Percentiles rank a stretch among this genome's conserved stretches.
Evolutionary conservation across 495 filamentous ascomycete genomes (phyloP).

Genomic region (Penicilliopsis zonata): DNA sequence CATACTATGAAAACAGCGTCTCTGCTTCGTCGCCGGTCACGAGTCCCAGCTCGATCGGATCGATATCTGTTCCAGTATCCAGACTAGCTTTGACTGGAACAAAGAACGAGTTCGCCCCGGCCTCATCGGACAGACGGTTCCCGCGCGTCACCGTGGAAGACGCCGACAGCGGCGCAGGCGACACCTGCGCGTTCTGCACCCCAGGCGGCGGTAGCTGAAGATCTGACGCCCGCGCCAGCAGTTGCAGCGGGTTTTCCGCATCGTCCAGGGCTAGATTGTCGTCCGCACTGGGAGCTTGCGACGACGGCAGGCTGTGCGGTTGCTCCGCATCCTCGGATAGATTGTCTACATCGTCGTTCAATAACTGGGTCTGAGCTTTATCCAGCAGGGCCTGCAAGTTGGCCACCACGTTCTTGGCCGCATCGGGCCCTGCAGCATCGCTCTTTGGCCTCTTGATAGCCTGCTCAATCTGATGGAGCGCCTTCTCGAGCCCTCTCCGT

Average conservation of each 20-base stretch:
- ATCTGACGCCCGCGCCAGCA: constrained; percentile 59
- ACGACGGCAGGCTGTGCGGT: constrained; percentile 12
- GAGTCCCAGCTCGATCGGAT: constrained; percentile 56
- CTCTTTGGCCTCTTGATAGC: constrained; percentile 51
- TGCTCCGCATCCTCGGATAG: constrained; percentile 15
- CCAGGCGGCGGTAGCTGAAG: constrained; percentile 42
- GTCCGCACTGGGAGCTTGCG: constrained; percentile 19
- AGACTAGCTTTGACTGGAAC: constrained; percentile 45
- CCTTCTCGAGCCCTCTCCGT: constrained; percentile 60
- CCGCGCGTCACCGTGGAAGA: constrained; percentile 4
- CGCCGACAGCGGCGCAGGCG: constrained; percentile 7
- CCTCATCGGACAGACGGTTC: constrained; percentile 1
- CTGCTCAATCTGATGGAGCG: constrained; percentile 61
- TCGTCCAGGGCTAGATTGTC: constrained; percentile 52
- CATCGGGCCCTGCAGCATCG: constrained; percentile 33
- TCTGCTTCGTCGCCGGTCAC: constrained; percentile 50
- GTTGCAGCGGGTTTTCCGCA: constrained; percentile 61
- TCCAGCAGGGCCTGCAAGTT: constrained; percentile 44
- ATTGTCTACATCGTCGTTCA: constrained; percentile 14
- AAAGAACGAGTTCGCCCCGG: constrained; percentile 41
- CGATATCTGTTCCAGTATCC: constrained; percentile 49
- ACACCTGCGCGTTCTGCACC: constrained; percentile 7
- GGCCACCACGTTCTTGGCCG: constrained; percentile 38
- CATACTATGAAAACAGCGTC: constrained; percentile 51
- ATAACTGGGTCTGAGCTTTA: constrained; percentile 28